These are phyloP conservation scores for Penicillium occitanis DNA, from an alignment of 2,329 filamentous ascomycete genomes.

Conservation along the genomic window DNA sequence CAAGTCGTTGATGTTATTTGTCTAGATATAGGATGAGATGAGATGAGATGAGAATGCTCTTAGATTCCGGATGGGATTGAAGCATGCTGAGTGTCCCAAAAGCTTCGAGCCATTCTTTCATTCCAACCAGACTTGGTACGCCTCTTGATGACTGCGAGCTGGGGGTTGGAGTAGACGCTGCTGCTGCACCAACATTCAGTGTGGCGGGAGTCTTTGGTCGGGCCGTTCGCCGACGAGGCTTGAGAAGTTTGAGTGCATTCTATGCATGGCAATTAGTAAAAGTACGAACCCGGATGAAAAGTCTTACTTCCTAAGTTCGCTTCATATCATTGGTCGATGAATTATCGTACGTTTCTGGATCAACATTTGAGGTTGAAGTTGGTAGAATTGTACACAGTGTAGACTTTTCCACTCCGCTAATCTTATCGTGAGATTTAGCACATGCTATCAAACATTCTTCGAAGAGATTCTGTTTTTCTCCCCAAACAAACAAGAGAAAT, in stretches of 20 bases:
- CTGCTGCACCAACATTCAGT: background rate
- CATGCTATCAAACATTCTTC: background rate
- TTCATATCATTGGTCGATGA: background rate
- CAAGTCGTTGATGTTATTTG: conserved; percentile 56
- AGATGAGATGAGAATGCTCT: conserved; percentile 13
- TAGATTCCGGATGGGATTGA: background rate
- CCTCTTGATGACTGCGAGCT: conserved; percentile 25
- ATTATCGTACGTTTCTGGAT: background rate
- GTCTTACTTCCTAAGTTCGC: background rate
- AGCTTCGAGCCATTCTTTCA: conserved; percentile 34
- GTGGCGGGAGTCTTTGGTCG: conserved; percentile 23
- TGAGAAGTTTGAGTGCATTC: conserved; percentile 29
- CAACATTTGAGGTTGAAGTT: background rate
- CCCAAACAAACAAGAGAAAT: background rate
- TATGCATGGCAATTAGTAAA: conserved; percentile 14
- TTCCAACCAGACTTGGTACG: conserved; percentile 32
- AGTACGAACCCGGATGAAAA: background rate
- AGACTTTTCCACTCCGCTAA: background rate
- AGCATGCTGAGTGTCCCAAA: conserved; percentile 33
- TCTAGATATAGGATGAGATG: conserved; percentile 24
- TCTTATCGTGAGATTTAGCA: background rate
- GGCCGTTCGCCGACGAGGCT: conserved; percentile 25
- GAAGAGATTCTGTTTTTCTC: background rate
- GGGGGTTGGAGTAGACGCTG: background rate
- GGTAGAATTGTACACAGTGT: background rate